Conservation (phyloP, 495 filamentous ascomycete genomes). For the Neurospora sp. region DNA sequence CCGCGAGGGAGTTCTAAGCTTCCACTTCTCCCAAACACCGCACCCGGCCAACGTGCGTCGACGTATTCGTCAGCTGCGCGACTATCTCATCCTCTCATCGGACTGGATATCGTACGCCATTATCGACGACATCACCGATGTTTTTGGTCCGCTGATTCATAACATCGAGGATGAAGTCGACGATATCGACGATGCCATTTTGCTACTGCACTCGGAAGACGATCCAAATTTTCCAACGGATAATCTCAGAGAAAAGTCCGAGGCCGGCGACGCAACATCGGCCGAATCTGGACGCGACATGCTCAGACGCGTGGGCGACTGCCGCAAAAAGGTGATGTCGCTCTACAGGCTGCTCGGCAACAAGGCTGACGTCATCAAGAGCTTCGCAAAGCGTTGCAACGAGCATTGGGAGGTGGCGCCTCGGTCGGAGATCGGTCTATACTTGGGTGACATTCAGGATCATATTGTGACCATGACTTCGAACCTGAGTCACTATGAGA, state of each 20-base stretch:
- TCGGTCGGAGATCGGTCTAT: constrained; percentile 87
- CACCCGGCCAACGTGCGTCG: constrained; percentile 93
- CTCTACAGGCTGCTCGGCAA: constrained; percentile 87
- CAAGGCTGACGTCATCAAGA: constrained; percentile 98
- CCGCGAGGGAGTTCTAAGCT: constrained; percentile 86
- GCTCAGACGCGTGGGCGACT: constrained; percentile 83
- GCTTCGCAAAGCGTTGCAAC: constrained; percentile 97
- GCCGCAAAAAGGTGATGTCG: constrained; percentile 91
- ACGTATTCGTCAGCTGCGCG: constrained; percentile 83
- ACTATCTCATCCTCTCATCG: constrained; percentile 84
- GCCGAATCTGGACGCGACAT: constrained; percentile 63
- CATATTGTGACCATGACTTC: constrained; percentile 97
- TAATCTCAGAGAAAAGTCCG: constrained; percentile 25
- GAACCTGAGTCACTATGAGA: constrained; percentile 91
- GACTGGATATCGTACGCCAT: constrained; percentile 98
- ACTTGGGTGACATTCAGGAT: constrained; percentile 96
- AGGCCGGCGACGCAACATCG: constrained; percentile 29
- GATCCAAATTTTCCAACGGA: constrained; percentile 14
- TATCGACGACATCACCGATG: constrained; percentile 97
- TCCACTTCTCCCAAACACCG: constrained; percentile 88
- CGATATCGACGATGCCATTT: constrained; percentile 75
- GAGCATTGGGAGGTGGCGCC: constrained; percentile 97
- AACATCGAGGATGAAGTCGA: constrained; percentile 83
- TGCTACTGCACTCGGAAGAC: constrained; percentile 57
- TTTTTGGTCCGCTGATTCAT: constrained; percentile 83